phyloP scores from a whole-genome alignment of 2,329 filamentous ascomycete genomes.

The Colletotrichum sp. region DNA sequence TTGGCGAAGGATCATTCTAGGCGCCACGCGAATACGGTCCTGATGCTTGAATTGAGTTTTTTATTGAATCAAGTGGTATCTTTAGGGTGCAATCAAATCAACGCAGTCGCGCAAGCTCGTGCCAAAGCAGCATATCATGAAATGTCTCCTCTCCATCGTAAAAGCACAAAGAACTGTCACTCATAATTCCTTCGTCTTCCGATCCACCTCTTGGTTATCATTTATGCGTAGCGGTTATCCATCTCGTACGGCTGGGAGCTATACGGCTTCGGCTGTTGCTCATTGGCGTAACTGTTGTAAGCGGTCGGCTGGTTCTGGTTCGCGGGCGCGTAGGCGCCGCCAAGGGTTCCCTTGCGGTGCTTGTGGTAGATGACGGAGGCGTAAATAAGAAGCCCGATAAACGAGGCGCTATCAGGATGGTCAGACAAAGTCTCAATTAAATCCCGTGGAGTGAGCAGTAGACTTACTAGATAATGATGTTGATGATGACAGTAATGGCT shows the following conservation, averaged over 20 bases:
- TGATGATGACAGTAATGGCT: constrained; percentile 21
- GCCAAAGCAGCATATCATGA: neutral
- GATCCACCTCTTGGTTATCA: neutral
- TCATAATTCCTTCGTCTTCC: neutral
- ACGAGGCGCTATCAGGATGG: constrained; percentile 28
- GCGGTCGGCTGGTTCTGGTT: constrained; percentile 3
- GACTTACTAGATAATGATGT: constrained; percentile 32
- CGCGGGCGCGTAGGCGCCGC: neutral
- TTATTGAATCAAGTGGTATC: neutral
- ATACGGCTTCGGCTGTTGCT: neutral
- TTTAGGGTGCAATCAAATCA: neutral
- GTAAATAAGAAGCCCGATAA: constrained; percentile 37
- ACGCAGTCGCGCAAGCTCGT: neutral
- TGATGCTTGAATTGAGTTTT: neutral
- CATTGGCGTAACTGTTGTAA: neutral
- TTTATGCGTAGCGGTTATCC: neutral
- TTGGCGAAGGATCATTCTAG: neutral
- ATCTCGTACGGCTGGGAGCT: neutral
- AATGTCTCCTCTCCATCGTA: neutral
- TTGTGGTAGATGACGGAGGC: constrained; percentile 33
- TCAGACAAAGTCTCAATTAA: neutral
- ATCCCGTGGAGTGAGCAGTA: too few species aligned
- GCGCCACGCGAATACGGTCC: neutral
- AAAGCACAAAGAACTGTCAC: neutral
- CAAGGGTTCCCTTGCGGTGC: constrained; percentile 17